Evolutionary conservation across 208 protist species (phyloP).

Genomic region (Angomonas ambiguus): DNA sequence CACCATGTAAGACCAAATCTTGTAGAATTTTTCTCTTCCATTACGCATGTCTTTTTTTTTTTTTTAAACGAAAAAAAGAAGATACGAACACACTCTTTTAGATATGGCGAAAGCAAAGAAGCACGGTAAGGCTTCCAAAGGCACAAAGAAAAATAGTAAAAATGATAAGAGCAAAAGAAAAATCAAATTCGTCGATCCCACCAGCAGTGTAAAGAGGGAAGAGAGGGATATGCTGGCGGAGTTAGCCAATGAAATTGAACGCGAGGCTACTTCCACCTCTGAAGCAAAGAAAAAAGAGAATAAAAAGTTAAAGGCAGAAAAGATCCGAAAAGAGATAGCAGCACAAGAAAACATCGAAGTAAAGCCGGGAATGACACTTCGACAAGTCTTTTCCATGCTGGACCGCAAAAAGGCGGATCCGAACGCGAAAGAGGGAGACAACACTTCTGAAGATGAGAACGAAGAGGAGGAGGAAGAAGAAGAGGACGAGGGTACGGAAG

Average conservation of each 20-base stretch:
- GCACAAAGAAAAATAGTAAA: slow-evolving; percentile 35
- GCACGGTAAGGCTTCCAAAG: slow-evolving; percentile 38
- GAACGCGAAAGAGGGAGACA: neutral
- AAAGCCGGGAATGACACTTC: slow-evolving; percentile 68
- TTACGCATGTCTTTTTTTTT: slow-evolving; percentile 8
- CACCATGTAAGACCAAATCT: slow-evolving; percentile 14
- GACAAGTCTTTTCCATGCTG: slow-evolving; percentile 48
- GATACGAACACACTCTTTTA: neutral
- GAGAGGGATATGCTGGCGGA: slow-evolving; percentile 39
- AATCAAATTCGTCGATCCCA: slow-evolving; percentile 53
- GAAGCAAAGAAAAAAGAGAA: slow-evolving; percentile 9
- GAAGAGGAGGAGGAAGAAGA: slow-evolving; percentile 38
- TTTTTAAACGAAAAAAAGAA: neutral
- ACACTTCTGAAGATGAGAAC: neutral
- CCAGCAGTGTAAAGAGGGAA: slow-evolving; percentile 49
- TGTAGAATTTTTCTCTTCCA: slow-evolving; percentile 12
- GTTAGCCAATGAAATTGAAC: slow-evolving; percentile 56
- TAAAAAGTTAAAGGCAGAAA: slow-evolving; percentile 24
- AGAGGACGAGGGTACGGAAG: slow-evolving; percentile 38
- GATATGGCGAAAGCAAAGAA: slow-evolving; percentile 45
- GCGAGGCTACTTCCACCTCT: neutral
- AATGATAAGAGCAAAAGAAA: slow-evolving; percentile 53
- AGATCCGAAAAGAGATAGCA: slow-evolving; percentile 28
- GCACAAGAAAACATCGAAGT: slow-evolving; percentile 38
- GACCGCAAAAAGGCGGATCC: slow-evolving; percentile 21